Evolutionary conservation across 2,329 filamentous ascomycete species (phyloP).

Genomic region (Clathrospora elynae): DNA sequence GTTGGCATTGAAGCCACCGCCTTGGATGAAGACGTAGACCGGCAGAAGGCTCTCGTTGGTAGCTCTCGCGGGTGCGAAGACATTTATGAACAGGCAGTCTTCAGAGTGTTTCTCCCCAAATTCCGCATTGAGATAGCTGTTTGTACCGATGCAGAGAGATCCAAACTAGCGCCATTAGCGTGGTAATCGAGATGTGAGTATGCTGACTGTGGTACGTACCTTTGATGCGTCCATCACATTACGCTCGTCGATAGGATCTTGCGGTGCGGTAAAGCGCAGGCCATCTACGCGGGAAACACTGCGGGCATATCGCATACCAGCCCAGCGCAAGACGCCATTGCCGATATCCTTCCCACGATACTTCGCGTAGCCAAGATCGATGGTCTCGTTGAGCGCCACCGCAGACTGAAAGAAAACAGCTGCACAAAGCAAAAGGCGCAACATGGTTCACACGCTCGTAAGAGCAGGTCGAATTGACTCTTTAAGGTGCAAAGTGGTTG

Average conservation of each 20-base stretch:
- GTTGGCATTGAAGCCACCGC: conserved; percentile 47
- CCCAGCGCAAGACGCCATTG: conserved; percentile 70
- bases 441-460: conserved; percentile 18
- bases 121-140: conserved; percentile 29
- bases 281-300: conserved; percentile 39
- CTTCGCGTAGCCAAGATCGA: conserved; percentile 69
- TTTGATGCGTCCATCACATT: conserved; percentile 57
- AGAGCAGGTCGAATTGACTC: not conserved
- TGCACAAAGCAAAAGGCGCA: conserved; percentile 29
- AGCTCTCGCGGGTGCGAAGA: conserved; percentile 45
- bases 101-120: conserved; percentile 41
- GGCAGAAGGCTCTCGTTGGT: conserved; percentile 42
- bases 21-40: conserved; percentile 51
- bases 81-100: conserved; percentile 50
- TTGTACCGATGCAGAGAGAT: conserved; percentile 41
- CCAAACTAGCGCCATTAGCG: conserved; percentile 35
- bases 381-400: conserved; percentile 49
- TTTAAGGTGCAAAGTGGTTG: too few relatives aligned
- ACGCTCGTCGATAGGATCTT: conserved; percentile 60
- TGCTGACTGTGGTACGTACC: conserved; percentile 16
- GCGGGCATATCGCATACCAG: conserved; percentile 73
- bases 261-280: conserved; percentile 67
- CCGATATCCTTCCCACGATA: conserved; percentile 63
- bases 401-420: conserved; percentile 30
- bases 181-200: too few relatives aligned